Base-by-base conservation (phyloP, 2,329 filamentous ascomycete genomes). In the Nothomitra cinnamomea region DNA sequence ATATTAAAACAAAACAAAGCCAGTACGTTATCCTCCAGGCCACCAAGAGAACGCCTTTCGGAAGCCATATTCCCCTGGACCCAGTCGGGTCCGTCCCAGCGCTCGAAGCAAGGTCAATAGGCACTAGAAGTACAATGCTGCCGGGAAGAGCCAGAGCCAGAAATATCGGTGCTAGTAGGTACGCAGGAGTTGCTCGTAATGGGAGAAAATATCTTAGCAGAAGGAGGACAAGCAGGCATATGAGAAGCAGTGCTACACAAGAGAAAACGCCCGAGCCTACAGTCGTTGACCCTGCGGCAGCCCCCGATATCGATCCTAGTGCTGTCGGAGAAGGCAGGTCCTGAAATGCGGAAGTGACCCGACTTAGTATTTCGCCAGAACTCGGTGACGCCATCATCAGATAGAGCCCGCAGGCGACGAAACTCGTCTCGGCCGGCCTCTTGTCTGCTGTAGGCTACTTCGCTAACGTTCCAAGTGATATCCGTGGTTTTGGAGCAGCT, bases 21-120 rank as follows among this genome's bases (percentile, higher is more conserved):
- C 92, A 98, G 70, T 98, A 98, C 19, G 85, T 83, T 58, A 98
- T 90, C 64, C 90, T 79, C 92, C 92, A 98, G 55, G 84, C 83
- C 22, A 95, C 87, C 62, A 94, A 73, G 50, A 95, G 73, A 25
- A 89, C 77, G 51, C 81, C 72, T 59, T 84, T 75, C 3, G 86
- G 84, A 35, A 98, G 76, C 87, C 89, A 95, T 63, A 98, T 85
- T 35, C 89, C 92, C 60, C 83, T 78, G 15, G 79, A 76, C 15
- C 78, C 75, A 56, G 78, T 80, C 66, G 85, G 83, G 56, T 85
- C 81, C 51, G 81, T 80, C 49, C 80, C 77, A 21, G 86, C 83
- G 63, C 79, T 90, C 5, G 89, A 95, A 1, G 90, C 89, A 59
- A 98, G 80, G 67, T 98, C 92, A 66, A 98, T 94, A 3, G 92